Evolutionary conservation across 2,329 filamentous ascomycete species (phyloP).

Genomic region (Botrytis porri): DNA sequence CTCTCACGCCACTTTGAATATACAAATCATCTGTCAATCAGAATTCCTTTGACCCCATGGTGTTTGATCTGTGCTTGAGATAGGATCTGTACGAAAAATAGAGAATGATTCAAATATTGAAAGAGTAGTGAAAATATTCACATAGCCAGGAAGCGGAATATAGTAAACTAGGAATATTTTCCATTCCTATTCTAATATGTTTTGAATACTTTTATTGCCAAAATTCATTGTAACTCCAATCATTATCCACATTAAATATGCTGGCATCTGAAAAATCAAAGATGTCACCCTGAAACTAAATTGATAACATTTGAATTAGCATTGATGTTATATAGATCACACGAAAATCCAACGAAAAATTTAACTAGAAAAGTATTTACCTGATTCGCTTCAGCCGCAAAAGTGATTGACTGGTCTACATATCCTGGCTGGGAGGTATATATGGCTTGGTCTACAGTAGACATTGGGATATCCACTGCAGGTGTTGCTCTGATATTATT

Average conservation of each 20-base stretch:
- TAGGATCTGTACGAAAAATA: not conserved
- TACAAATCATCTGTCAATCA: not conserved
- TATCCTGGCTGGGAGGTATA: slow-evolving; percentile 1
- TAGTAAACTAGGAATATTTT: not conserved
- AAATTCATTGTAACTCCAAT: slow-evolving; percentile 8
- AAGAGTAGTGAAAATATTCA: not conserved
- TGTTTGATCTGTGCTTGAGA: not conserved
- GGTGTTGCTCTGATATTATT: not conserved
- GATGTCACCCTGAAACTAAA: slow-evolving; percentile 4
- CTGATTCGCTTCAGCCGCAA: not conserved
- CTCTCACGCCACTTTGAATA: not conserved
- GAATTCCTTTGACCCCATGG: not conserved
- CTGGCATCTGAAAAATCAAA: slow-evolving; percentile 8
- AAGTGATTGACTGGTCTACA: not conserved
- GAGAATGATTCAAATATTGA: not conserved
- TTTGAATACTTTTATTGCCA: slow-evolving; percentile 2
- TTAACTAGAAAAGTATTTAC: not conserved
- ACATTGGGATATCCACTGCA: not conserved
- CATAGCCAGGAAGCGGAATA: not conserved
- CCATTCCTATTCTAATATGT: not conserved
- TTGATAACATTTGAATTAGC: not conserved
- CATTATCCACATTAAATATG: slow-evolving; percentile 8
- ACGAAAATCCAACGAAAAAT: not conserved
- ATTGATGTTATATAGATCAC: not conserved
- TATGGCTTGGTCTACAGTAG: not conserved